Evolutionary conservation across 2,329 filamentous ascomycete species (phyloP).

Genomic region (Penicillium vulpinum): DNA sequence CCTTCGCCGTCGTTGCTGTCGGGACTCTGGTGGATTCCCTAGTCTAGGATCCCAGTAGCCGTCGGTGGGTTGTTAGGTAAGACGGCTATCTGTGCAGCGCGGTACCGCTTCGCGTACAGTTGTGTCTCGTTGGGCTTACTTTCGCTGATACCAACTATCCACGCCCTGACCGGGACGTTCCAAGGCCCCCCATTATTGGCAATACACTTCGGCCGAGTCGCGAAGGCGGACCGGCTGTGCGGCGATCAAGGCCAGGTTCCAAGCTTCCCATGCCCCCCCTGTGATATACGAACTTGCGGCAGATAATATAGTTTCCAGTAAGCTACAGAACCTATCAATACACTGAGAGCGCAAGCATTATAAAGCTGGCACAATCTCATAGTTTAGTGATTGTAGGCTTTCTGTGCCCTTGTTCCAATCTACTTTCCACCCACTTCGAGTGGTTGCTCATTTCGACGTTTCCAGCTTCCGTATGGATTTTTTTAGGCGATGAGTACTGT

Average conservation of each 20-base stretch:
- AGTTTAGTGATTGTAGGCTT: not conserved
- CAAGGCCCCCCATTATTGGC: not conserved
- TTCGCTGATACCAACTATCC: conserved; percentile 6
- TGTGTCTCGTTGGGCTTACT: conserved; percentile 4
- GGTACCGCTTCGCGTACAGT: conserved; percentile 1
- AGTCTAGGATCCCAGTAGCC: not conserved
- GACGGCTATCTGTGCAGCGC: not conserved
- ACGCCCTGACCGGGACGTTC: conserved; percentile 1
- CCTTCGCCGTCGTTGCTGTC: not conserved
- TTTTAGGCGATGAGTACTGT: not conserved
- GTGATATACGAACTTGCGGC: not conserved
- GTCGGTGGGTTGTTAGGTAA: too few species aligned
- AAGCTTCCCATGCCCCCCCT: not conserved
- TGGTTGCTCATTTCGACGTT: not conserved
- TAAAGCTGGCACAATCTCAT: not conserved
- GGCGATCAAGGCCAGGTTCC: not conserved
- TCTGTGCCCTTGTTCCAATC: not conserved
- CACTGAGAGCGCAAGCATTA: too few species aligned
- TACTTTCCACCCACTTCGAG: not conserved
- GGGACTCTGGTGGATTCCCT: not conserved
- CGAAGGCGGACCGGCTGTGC: not conserved
- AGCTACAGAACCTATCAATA: too few species aligned
- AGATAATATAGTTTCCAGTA: too few species aligned
- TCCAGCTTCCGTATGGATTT: not conserved
- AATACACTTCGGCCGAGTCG: not conserved